Base-by-base conservation (phyloP, 164 flowering plant species). In the Vitis vinifera region DNA sequence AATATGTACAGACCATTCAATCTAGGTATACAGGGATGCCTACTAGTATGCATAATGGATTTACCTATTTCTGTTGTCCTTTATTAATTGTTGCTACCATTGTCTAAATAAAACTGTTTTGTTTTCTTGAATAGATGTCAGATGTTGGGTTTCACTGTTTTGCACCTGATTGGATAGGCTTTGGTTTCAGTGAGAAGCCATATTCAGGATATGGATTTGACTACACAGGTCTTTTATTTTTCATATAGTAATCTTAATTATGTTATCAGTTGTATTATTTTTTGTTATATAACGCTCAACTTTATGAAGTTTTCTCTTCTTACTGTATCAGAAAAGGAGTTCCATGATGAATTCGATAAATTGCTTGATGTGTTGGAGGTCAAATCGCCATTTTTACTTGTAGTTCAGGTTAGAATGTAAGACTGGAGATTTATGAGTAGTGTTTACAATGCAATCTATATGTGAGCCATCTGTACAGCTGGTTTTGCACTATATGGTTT, bases 131-230 rank as follows among this genome's bases (percentile, higher is more conserved):
- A 1, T 73, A 94, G 99, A 75, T 95, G 94, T 86, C 94, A 66
- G 92, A 91, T 76, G 63, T 79, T 79, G 99, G 99, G n/a, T 95
- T 93, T 78, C 97, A 90, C 77, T 95, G 98, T 81, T 69, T 89
- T 76, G 99, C 99, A 68, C 99, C 98, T 80, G 99, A 95, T 77
- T 95, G 99, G 98, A 84, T 93, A 78, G 99, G 99, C 75, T 95
- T 93, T 81, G 99, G 99, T 73, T 93, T 95, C 82, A 95, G 97
- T 82, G 99, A 95, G 76, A 87, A 92, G 82, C 97, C 99, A 55
- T 92, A 90, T 76, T 87, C 96, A 51, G 97, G 97, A 78, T 95
- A 92, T 82, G 98, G 91, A 59, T 95, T 91, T 77, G 68, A 88
- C 62, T 91, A 92, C 74, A 95, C 97, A 76, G 99, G 99, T 91